These are phyloP conservation scores for Exophiala alcalophila DNA, from an alignment of 2,329 filamentous ascomycete species.

Conservation along the genomic window DNA sequence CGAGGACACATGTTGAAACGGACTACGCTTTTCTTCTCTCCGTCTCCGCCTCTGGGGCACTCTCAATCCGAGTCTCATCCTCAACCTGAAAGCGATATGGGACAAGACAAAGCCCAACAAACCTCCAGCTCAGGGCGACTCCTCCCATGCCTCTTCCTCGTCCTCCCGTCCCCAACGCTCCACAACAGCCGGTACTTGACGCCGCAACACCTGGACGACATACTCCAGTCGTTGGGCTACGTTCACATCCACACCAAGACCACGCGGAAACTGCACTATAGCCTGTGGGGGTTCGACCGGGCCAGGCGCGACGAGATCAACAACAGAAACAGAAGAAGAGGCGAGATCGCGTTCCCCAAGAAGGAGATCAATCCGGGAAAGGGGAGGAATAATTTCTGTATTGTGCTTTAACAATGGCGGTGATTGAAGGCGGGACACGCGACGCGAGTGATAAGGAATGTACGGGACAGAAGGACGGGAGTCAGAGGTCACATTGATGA, in stretches of 20 bases:
- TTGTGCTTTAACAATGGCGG: no score
- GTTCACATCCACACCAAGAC: constrained; percentile 62
- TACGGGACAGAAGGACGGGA: no score
- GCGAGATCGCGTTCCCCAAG: constrained; percentile 59
- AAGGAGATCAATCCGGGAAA: constrained; percentile 71
- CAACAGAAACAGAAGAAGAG: constrained; percentile 23
- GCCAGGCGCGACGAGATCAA: constrained; percentile 11
- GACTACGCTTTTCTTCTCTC: constrained; percentile 64
- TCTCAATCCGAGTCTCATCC: no score
- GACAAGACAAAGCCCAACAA: not conserved
- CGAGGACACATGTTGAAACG: constrained; percentile 83
- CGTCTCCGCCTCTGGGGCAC: not conserved
- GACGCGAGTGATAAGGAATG: no score
- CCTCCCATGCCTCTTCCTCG: constrained; percentile 77
- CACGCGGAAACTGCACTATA: constrained; percentile 82
- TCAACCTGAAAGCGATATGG: not conserved
- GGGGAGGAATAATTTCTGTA: constrained; percentile 84
- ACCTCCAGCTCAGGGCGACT: constrained; percentile 23
- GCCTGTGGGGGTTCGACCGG: constrained; percentile 66
- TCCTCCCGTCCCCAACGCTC: constrained; percentile 83
- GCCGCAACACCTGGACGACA: constrained; percentile 62
- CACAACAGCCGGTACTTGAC: constrained; percentile 88
- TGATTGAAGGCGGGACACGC: no score
- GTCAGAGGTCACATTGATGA: no score
- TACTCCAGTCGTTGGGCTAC: constrained; percentile 79